Evolutionary conservation across 371 early-diverging fungal species (phyloP), one percentile per base, ranked within the genome.

Genomic region (Mortierella sp.): DNA sequence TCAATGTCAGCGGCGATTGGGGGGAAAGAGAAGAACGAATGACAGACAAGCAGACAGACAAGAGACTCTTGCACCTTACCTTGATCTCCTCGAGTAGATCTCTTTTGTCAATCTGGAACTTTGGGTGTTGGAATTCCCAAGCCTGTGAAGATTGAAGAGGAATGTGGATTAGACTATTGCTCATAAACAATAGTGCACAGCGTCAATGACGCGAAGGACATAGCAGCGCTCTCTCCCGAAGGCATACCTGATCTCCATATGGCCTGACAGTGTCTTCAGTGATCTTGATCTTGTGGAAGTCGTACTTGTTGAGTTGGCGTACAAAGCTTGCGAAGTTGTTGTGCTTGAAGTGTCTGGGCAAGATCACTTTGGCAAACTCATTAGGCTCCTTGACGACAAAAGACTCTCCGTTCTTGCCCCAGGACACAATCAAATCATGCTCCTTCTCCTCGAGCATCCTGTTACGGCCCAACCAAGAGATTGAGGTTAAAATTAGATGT

Each of bases 251-350:
- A 43, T 90, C 90, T 5, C 90, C 90, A 64, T 90, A 87, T 3
- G 82, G 72, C 60, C 79, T 80, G 6, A 71, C 82, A 9, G 80
- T 78, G 45, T 90, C 89, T 19, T 89, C 90, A 10, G 34, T 2
- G 81, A 79, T 83, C 55, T 84, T 86, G 31, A 94, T 86, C 82
- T 95, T 96, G 83, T 95, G 94, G 79, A 98, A 97, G 63, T 93
- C 98, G 66, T 98, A 98, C 82, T 94, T 98, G 34, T 34, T 98
- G 5, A 98, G 86, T 71, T 98, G 98, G 31, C 98, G 89, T 19
- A 97, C 94, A 85, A 98, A 97, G 55, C 92, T 92, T 16, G 94
- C 91, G 80, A 96, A 92, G 72, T 98, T 96, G 74, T 90, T 91
- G 83, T 96, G 96, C 76, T 95, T 96, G 79, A 96, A 96, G 72